Evolutionary conservation across 805 yeast species (phyloP).

Genomic region (Candida ovalis): DNA sequence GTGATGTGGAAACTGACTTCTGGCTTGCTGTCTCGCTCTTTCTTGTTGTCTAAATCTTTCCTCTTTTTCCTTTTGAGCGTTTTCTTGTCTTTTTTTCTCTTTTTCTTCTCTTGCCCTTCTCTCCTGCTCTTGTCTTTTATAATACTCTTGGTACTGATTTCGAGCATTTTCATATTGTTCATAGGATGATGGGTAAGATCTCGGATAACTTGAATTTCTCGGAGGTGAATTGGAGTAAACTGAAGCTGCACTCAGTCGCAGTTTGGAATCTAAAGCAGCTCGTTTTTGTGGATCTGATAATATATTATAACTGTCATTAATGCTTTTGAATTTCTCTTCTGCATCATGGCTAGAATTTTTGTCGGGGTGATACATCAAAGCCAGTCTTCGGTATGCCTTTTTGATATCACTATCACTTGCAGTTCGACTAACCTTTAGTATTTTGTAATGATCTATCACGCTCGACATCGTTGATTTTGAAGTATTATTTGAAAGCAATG

Average conservation of each 20-base stretch:
- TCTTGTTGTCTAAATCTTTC: constrained; percentile 4
- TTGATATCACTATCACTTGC: constrained; percentile 61
- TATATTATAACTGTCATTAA: constrained; percentile 86
- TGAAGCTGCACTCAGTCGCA: neutral
- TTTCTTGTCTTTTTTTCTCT: constrained; percentile 6
- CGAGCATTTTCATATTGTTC: constrained; percentile 23
- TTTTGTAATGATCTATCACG: constrained; percentile 50
- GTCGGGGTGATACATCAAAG: constrained; percentile 76
- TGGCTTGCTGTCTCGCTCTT: neutral
- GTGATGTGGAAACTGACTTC: neutral
- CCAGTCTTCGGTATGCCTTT: constrained; percentile 74
- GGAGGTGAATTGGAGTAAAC: neutral
- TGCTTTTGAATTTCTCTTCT: constrained; percentile 80
- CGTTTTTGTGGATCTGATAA: constrained; percentile 59
- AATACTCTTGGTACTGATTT: constrained; percentile 19
- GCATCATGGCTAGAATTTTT: constrained; percentile 61
- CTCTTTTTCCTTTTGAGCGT: constrained; percentile 4
- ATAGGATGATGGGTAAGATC: neutral
- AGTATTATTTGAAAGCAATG: neutral
- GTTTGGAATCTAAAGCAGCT: constrained; percentile 52
- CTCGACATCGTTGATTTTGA: neutral
- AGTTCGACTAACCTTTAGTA: constrained; percentile 48
- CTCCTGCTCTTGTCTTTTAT: constrained; percentile 14
- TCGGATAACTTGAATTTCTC: neutral
- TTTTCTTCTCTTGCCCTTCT: constrained; percentile 9